These are phyloP conservation scores for Vitellaria paradoxa DNA, from an alignment of 179 eudicot species.

Conservation along the genomic window DNA sequence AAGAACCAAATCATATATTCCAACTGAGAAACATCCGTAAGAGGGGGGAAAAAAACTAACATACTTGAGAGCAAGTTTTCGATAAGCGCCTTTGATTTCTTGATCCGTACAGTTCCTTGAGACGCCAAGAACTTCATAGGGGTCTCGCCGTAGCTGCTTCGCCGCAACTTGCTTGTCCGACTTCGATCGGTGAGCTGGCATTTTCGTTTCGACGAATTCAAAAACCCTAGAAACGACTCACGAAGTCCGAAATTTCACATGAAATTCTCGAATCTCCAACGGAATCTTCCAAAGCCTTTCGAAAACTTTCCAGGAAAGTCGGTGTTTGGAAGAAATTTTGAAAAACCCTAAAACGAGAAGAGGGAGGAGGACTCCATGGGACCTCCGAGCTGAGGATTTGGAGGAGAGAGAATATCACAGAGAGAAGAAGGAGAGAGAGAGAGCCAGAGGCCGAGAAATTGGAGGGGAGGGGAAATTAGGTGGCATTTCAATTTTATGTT, in stretches of 20 bases:
- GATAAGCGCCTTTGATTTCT: conserved; percentile 82
- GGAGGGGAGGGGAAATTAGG: conserved; percentile 25
- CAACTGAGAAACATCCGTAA: no score
- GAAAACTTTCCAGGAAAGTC: neutral
- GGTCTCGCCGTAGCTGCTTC: conserved; percentile 66
- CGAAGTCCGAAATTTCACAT: neutral
- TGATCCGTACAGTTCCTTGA: conserved; percentile 67
- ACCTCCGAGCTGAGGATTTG: conserved; percentile 15
- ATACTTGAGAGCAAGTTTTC: conserved; percentile 93
- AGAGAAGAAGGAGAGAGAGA: neutral
- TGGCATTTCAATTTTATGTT: conserved; percentile 7
- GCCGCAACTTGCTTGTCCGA: conserved; percentile 41
- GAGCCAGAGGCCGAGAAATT: conserved; percentile 11
- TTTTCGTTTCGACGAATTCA: conserved; percentile 16
- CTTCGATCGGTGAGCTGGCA: conserved; percentile 62
- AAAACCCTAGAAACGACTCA: conserved; percentile 16
- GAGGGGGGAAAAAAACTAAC: conserved; percentile 4
- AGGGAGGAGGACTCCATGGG: conserved; percentile 2
- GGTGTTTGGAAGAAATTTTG: neutral
- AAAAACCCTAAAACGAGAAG: conserved; percentile 17
- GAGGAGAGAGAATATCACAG: neutral
- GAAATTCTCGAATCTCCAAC: neutral
- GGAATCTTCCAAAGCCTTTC: neutral
- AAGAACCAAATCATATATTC: neutral
- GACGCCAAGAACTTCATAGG: conserved; percentile 89